Evolutionary conservation across 495 filamentous ascomycete species (phyloP).

Genomic region (Cryomyces minteri): DNA sequence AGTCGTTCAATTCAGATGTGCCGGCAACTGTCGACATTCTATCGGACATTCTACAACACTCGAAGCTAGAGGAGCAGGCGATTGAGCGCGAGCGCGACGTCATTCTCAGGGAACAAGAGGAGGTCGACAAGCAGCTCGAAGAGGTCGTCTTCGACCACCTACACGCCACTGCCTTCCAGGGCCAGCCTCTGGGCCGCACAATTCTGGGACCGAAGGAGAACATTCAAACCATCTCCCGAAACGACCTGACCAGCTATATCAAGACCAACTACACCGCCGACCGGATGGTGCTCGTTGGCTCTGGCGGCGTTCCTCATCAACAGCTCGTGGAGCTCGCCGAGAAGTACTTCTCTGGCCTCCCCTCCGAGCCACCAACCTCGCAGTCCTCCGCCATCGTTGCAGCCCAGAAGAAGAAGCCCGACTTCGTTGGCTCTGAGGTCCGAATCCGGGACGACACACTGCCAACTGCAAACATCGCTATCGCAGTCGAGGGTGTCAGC

Average conservation of each 20-base stretch:
- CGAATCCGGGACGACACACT: conserved; percentile 90
- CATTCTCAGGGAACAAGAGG: conserved; percentile 95
- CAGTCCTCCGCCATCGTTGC: conserved; percentile 42
- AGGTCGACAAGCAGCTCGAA: conserved; percentile 98
- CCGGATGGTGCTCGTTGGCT: conserved; percentile 95
- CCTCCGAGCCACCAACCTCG: conserved; percentile 48
- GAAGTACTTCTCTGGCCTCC: conserved; percentile 75
- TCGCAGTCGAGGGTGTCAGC: conserved; percentile 97
- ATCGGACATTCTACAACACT: conserved; percentile 97
- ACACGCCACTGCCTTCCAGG: conserved; percentile 93
- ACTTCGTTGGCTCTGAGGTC: conserved; percentile 92
- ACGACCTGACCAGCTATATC: conserved; percentile 88
- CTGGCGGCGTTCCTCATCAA: conserved; percentile 85
- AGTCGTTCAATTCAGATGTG: conserved; percentile 94
- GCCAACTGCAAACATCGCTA: conserved; percentile 89
- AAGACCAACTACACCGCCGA: conserved; percentile 98
- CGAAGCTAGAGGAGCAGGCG: conserved; percentile 77
- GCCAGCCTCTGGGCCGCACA: conserved; percentile 88
- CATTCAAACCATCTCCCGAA: conserved; percentile 83
- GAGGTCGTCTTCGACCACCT: conserved; percentile 99
- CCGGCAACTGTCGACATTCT: conserved; percentile 94
- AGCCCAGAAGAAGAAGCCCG: conserved; percentile 68
- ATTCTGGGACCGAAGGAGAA: conserved; percentile 97
- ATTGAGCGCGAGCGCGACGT: conserved; percentile 97
- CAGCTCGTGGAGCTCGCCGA: conserved; percentile 90